These are phyloP conservation scores for Eucalyptus leucophloia DNA, from an alignment of 345 rosid genomes.

Conservation along the genomic window DNA sequence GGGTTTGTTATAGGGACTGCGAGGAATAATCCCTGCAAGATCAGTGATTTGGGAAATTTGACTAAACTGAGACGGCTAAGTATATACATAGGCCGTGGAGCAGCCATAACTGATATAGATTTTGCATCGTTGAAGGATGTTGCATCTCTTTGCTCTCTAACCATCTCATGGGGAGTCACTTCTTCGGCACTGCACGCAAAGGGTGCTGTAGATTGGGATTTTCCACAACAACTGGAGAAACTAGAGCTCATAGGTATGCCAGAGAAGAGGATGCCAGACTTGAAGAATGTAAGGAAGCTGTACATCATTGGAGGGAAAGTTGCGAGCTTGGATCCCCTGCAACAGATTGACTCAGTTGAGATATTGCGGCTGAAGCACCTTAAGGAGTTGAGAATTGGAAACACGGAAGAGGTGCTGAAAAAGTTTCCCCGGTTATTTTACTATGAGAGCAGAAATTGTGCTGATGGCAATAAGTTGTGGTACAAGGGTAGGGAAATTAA, in stretches of 20 bases:
- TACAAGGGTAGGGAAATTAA: background rate
- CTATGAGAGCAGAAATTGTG: background rate
- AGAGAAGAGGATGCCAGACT: background rate
- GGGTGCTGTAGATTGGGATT: background rate
- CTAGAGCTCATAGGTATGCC: background rate
- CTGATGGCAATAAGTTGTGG: background rate
- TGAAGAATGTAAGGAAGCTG: background rate
- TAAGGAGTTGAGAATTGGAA: background rate
- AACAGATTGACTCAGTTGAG: background rate
- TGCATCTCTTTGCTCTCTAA: background rate
- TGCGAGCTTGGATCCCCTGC: background rate
- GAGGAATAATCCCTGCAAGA: background rate
- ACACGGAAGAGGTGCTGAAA: background rate
- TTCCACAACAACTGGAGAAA: background rate
- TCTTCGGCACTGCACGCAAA: background rate
- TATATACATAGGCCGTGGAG: background rate
- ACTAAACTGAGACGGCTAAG: background rate
- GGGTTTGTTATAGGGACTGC: conserved; percentile 10
- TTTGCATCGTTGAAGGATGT: background rate
- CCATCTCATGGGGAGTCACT: conserved; percentile 1
- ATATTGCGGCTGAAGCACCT: background rate
- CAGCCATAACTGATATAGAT: conserved; percentile 20
- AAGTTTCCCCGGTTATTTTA: background rate
- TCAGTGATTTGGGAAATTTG: background rate
- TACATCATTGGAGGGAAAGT: background rate